phyloP scores from a whole-genome alignment of 2,329 filamentous ascomycete species.

The Cercospora sp. region DNA sequence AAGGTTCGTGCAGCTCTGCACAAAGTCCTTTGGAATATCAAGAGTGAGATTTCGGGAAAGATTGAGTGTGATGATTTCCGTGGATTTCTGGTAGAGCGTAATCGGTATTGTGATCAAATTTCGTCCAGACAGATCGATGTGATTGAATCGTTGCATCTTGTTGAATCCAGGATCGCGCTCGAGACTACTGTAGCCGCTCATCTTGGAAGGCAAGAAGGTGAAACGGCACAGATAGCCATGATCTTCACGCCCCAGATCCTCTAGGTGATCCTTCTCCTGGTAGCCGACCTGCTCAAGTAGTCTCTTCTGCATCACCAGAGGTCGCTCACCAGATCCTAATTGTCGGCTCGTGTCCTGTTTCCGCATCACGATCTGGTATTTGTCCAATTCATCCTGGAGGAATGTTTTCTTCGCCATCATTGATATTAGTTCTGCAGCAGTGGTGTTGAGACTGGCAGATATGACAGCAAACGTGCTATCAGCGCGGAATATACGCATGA shows the following conservation, averaged over 20 bases:
- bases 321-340: constrained; percentile 74
- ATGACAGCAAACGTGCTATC: constrained; percentile 94
- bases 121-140: constrained; percentile 85
- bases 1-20: constrained; percentile 86
- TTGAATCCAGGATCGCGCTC: constrained; percentile 77
- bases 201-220: constrained; percentile 86
- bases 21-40: constrained; percentile 93
- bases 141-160: constrained; percentile 86
- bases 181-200: constrained; percentile 72
- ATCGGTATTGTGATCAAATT: constrained; percentile 96
- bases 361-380: constrained; percentile 92
- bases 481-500: constrained; percentile 90
- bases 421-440: constrained; percentile 81
- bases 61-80: constrained; percentile 92
- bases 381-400: constrained; percentile 82
- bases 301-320: constrained; percentile 86
- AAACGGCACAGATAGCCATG: constrained; percentile 97
- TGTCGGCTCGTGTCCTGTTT: constrained; percentile 89
- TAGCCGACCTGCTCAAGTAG: constrained; percentile 92
- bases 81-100: constrained; percentile 83
- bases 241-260: constrained; percentile 93
- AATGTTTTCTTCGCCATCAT: constrained; percentile 94
- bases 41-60: constrained; percentile 88
- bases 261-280: constrained; percentile 78
- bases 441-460: constrained; percentile 78